A percentile compares a stretch with the other conserved stretches of the same genome.
Evolutionary conservation across 2,329 filamentous ascomycete species (phyloP).

Genomic region (Fusarium euwallaceae): DNA sequence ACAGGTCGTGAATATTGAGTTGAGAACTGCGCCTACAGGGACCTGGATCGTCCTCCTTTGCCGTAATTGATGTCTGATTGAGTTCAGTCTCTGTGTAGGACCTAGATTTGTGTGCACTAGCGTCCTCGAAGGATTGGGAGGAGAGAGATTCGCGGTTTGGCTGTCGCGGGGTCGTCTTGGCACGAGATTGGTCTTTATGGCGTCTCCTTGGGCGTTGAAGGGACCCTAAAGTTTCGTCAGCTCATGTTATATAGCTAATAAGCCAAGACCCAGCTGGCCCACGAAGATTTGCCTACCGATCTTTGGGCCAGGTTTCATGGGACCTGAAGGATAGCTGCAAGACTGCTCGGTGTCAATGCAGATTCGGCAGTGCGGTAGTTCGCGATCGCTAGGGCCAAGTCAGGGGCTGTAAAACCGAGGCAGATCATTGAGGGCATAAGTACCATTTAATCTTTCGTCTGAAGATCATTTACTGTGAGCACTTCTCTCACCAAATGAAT

Average conservation of each 20-base stretch:
- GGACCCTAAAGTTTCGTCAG: neutral
- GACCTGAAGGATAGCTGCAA: neutral
- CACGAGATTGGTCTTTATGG: neutral
- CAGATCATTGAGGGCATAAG: neutral
- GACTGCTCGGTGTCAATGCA: neutral
- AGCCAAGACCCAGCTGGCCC: neutral
- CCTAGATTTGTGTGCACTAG: neutral
- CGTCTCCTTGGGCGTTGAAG: neutral
- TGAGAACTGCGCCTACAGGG: neutral
- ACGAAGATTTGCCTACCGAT: neutral
- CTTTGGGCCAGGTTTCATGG: neutral
- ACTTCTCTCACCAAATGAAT: neutral
- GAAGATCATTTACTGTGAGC: neutral
- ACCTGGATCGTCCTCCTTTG: neutral
- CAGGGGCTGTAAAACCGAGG: neutral
- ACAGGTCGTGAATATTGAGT: conserved; percentile 1
- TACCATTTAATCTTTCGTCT: neutral
- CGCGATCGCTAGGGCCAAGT: neutral
- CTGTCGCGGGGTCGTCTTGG: neutral
- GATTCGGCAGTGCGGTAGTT: neutral
- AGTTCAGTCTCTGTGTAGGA: neutral
- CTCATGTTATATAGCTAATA: neutral
- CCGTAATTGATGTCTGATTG: neutral
- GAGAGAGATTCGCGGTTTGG: neutral
- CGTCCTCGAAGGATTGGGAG: neutral